Evolutionary conservation across 345 rosid species (phyloP).

Genomic region (Euclidium syriacum): DNA sequence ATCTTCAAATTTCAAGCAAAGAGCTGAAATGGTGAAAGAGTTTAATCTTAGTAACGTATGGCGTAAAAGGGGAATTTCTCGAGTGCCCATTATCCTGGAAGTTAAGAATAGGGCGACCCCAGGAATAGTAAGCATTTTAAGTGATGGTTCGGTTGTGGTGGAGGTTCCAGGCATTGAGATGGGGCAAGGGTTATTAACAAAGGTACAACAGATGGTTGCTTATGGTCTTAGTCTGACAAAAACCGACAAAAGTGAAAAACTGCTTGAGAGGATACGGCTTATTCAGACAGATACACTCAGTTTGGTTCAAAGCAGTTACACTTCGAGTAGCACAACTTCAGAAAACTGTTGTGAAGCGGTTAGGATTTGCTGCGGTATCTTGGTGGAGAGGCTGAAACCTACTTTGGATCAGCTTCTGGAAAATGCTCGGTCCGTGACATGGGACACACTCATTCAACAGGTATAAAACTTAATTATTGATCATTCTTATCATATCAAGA

Average conservation of each 20-base stretch:
- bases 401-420: slow-evolving; percentile 36
- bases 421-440: slow-evolving; percentile 34
- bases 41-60: slow-evolving; percentile 46
- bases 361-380: slow-evolving; percentile 50
- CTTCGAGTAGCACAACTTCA: slow-evolving; percentile 71
- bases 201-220: slow-evolving; percentile 71
- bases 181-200: slow-evolving; percentile 80
- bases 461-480: slow-evolving; percentile 26
- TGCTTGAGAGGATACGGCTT: slow-evolving; percentile 53
- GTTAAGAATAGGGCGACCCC: slow-evolving; percentile 43
- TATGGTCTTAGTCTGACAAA: slow-evolving; percentile 50
- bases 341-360: slow-evolving; percentile 68
- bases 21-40: slow-evolving; percentile 39
- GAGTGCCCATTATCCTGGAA: slow-evolving; percentile 46
- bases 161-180: too few species aligned
- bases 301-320: slow-evolving; percentile 59
- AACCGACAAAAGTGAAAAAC: slow-evolving; percentile 31
- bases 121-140: slow-evolving; percentile 61
- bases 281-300: slow-evolving; percentile 59
- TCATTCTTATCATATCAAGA: background rate
- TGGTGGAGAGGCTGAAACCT: slow-evolving; percentile 55
- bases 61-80: slow-evolving; percentile 65
- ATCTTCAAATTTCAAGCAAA: slow-evolving; percentile 38
- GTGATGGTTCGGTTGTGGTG: slow-evolving; percentile 64
- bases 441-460: slow-evolving; percentile 62